Conservation (phyloP, 768 basidiomycete species). For the Leccinum aurantiacum region DNA sequence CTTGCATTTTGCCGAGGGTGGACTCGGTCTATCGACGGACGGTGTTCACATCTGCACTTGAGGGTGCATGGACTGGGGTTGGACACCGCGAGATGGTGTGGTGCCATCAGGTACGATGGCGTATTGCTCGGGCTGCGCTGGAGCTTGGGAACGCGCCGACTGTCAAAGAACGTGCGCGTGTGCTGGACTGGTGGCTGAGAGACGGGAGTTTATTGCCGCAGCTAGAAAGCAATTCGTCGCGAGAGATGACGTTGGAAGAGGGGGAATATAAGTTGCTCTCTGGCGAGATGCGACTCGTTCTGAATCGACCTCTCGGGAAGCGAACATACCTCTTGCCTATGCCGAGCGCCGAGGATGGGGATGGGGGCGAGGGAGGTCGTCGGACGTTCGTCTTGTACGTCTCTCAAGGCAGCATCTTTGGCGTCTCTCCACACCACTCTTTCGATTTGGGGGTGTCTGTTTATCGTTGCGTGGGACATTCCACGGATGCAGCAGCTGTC, state of each 20-base stretch:
- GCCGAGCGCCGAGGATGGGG: constrained; percentile 1
- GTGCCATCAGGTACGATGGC: constrained; percentile 97
- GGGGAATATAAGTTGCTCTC: constrained; percentile 40
- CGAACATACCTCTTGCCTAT: constrained; percentile 54
- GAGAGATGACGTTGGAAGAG: constrained; percentile 9
- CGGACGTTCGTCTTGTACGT: constrained; percentile 55
- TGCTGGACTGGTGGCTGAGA: constrained; percentile 66
- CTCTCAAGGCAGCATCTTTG: constrained; percentile 54
- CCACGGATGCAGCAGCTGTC: constrained; percentile 17
- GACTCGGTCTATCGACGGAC: constrained; percentile 49
- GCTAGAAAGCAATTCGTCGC: constrained; percentile 11
- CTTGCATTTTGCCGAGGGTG: constrained; percentile 60
- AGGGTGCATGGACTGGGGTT: constrained; percentile 93
- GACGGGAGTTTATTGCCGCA: constrained; percentile 57
- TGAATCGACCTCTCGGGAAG: constrained; percentile 44
- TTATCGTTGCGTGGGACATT: constrained; percentile 40
- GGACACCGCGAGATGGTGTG: constrained; percentile 97
- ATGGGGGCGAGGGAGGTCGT: neutral
- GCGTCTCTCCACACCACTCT: constrained; percentile 50
- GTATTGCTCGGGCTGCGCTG: constrained; percentile 75
- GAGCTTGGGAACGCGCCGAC: constrained; percentile 50
- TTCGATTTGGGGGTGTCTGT: constrained; percentile 48
- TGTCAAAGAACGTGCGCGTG: constrained; percentile 28
- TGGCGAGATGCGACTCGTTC: constrained; percentile 37
- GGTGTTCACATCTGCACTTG: constrained; percentile 82